A percentile compares a stretch with the other conserved stretches of the same genome.
phyloP scores from a whole-genome alignment of 2,329 filamentous ascomycete species.

The Scytalidium lignicola region DNA sequence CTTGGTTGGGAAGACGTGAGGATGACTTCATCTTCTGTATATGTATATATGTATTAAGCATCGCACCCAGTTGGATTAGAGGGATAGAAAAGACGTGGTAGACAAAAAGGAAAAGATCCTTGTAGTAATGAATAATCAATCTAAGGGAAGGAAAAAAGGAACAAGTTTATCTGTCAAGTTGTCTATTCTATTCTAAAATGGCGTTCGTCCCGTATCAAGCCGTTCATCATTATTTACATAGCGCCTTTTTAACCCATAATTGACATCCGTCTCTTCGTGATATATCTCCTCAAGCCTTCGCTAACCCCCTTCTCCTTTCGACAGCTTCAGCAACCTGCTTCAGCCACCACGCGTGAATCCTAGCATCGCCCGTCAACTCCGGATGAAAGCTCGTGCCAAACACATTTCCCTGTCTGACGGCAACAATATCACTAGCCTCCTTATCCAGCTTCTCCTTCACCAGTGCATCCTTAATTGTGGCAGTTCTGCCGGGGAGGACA shows the following conservation, averaged over 20 bases:
- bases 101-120: no score
- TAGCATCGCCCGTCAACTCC: conserved; percentile 79
- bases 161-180: neutral
- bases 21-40: neutral
- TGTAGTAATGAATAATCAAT: neutral
- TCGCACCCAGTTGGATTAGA: no score
- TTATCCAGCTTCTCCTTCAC: conserved; percentile 30
- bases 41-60: neutral
- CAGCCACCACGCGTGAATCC: conserved; percentile 95
- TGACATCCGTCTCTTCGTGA: no score
- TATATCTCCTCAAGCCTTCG: neutral
- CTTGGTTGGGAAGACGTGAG: conserved; percentile 46
- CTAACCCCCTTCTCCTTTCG: conserved; percentile 8
- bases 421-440: conserved; percentile 70
- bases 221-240: no score
- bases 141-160: neutral
- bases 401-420: conserved; percentile 84
- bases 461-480: conserved; percentile 32
- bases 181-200: neutral
- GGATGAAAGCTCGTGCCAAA: conserved; percentile 96
- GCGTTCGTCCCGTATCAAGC: no score
- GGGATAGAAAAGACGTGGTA: no score
- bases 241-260: no score
- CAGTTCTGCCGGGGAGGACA: conserved; percentile 39
- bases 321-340: conserved; percentile 53